These are phyloP conservation scores for Hagleromyces aurorensis DNA, from an alignment of 805 yeast genomes.

Conservation along the genomic window DNA sequence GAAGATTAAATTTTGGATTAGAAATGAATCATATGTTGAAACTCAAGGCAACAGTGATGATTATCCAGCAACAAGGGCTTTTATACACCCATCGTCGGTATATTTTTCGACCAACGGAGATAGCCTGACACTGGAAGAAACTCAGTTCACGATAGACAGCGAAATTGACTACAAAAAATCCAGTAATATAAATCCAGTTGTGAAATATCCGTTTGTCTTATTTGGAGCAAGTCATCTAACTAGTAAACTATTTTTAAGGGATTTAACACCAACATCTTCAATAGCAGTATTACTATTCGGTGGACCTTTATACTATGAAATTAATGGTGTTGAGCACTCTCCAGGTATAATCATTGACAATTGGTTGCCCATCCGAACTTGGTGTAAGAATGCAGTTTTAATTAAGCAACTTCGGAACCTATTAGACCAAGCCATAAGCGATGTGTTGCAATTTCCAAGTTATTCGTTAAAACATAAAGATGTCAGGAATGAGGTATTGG, in stretches of 20 bases:
- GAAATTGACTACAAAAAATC: conserved; percentile 21
- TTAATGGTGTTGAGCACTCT: conserved; percentile 41
- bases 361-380: conserved; percentile 87
- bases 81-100: conserved; percentile 80
- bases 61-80: conserved; percentile 60
- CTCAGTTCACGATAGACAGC: conserved; percentile 14
- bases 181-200: conserved; percentile 28
- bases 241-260: conserved; percentile 60
- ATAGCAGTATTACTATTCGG: conserved; percentile 75
- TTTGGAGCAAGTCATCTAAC: conserved; percentile 56
- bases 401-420: conserved; percentile 60
- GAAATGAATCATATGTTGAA: conserved; percentile 48
- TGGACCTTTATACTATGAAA: conserved; percentile 57
- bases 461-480: too few species aligned
- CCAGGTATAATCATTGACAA: conserved; percentile 81
- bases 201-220: conserved; percentile 53
- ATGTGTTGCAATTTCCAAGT: conserved; percentile 46
- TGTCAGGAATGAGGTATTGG: conserved; percentile 33
- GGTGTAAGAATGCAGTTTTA: conserved; percentile 90
- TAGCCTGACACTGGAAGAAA: conserved; percentile 12
- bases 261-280: conserved; percentile 71
- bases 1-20: conserved; percentile 62
- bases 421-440: conserved; percentile 60
- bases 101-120: conserved; percentile 46
- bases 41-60: conserved; percentile 14